Percentiles rank a stretch among this genome's conserved stretches.
phyloP scores from a whole-genome alignment of 352 stramenopile genomes.

The Hyaloperonospora arabidopsidis region DNA sequence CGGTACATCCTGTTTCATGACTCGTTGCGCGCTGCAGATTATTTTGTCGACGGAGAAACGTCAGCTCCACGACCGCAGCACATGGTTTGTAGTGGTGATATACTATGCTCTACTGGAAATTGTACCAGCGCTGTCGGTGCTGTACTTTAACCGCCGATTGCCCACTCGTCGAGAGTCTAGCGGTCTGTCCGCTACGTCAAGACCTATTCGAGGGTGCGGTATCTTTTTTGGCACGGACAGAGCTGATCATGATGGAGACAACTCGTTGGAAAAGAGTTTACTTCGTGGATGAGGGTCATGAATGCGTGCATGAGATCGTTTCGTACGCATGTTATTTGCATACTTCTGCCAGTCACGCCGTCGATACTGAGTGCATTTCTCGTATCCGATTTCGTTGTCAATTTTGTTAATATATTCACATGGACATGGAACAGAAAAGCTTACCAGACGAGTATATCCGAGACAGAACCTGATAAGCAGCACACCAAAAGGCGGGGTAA shows the following conservation, averaged over 20 bases:
- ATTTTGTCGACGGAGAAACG: conserved; percentile 57
- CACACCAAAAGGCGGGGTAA: too few species aligned
- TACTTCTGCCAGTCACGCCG: too few species aligned
- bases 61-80: conserved; percentile 68
- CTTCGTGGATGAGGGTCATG: conserved; percentile 25
- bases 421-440: too few species aligned
- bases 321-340: not conserved
- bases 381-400: too few species aligned
- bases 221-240: conserved; percentile 51
- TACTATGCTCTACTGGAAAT: conserved; percentile 81
- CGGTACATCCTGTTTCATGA: conserved; percentile 80
- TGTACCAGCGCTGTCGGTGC: conserved; percentile 58
- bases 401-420: too few species aligned
- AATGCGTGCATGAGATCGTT: not conserved
- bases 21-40: conserved; percentile 60
- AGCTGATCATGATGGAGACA: conserved; percentile 18
- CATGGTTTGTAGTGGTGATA: conserved; percentile 72
- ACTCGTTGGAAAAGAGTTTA: conserved; percentile 43
- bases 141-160: conserved; percentile 81
- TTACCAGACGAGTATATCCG: too few species aligned
- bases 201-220: conserved; percentile 32
- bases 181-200: conserved; percentile 26
- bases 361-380: too few species aligned
- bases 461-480: too few species aligned
- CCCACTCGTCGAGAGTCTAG: conserved; percentile 34